phyloP scores from a whole-genome alignment of 2,329 filamentous ascomycete species.

The Fusarium aywerte region DNA sequence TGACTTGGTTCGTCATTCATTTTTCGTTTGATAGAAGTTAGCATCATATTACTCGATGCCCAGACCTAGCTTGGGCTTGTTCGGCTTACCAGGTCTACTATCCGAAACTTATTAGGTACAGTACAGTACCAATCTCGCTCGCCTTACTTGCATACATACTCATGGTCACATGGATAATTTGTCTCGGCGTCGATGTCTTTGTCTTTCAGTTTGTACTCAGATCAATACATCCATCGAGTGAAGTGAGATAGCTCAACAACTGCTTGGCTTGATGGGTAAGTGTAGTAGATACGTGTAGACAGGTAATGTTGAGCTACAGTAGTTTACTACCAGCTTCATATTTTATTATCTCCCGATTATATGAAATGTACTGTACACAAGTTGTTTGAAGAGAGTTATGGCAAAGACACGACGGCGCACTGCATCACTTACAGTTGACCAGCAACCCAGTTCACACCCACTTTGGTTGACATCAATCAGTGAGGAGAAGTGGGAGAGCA shows the following conservation, averaged over 20 bases:
- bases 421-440: constrained; percentile 23
- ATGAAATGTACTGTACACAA: too few species aligned
- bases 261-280: not conserved
- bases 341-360: too few species aligned
- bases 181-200: constrained; percentile 1
- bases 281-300: not conserved
- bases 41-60: constrained; percentile 10
- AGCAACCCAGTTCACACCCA: constrained; percentile 18
- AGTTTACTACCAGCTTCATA: not conserved
- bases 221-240: not conserved
- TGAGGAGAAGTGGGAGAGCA: constrained; percentile 16
- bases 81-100: constrained; percentile 8
- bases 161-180: constrained; percentile 8
- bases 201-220: not conserved
- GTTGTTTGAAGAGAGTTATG: not conserved
- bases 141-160: constrained; percentile 13
- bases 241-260: not conserved
- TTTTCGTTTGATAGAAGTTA: not conserved
- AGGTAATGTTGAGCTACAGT: too few species aligned
- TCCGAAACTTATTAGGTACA: constrained; percentile 7
- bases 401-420: constrained; percentile 13
- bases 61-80: constrained; percentile 4
- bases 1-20: not conserved
- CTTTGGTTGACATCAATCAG: constrained; percentile 1
- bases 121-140: constrained; percentile 22